phyloP scores from a whole-genome alignment of 805 yeast species.

The Metschnikowia dekortorum region DNA sequence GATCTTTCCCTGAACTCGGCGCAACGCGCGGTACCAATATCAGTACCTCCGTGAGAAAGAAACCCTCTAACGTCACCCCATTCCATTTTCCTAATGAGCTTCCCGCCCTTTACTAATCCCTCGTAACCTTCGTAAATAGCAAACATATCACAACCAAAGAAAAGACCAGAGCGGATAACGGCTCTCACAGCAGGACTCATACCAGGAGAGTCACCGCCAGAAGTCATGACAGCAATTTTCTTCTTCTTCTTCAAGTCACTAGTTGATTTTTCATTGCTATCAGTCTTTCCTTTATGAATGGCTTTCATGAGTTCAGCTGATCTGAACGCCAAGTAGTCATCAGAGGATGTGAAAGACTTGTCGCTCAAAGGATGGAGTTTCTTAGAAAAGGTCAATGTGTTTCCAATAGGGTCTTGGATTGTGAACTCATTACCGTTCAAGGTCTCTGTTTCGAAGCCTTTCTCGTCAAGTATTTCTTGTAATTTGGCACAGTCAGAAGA shows the following conservation, averaged over 20 bases:
- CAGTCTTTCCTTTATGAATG: constrained; percentile 2
- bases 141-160: constrained; percentile 81
- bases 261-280: not conserved
- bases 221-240: constrained; percentile 89
- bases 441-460: constrained; percentile 5
- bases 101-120: constrained; percentile 87
- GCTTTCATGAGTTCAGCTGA: constrained; percentile 21
- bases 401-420: constrained; percentile 33
- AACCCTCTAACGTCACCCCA: constrained; percentile 97
- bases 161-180: constrained; percentile 88
- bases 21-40: constrained; percentile 95
- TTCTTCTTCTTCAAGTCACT: constrained; percentile 5
- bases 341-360: constrained; percentile 18
- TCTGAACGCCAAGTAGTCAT: constrained; percentile 25
- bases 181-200: constrained; percentile 97
- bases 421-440: constrained; percentile 8
- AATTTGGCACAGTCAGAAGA: constrained; percentile 25
- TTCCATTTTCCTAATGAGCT: constrained; percentile 64
- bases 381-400: constrained; percentile 25
- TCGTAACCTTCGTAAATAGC: constrained; percentile 94
- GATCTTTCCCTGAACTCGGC: constrained; percentile 76
- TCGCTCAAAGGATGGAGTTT: constrained; percentile 20
- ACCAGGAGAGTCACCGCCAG: constrained; percentile 99
- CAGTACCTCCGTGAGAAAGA: constrained; percentile 89
- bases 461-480: constrained; percentile 15